Base-by-base conservation (phyloP, 2,329 filamentous ascomycete species). In the Exophiala aquamarina region DNA sequence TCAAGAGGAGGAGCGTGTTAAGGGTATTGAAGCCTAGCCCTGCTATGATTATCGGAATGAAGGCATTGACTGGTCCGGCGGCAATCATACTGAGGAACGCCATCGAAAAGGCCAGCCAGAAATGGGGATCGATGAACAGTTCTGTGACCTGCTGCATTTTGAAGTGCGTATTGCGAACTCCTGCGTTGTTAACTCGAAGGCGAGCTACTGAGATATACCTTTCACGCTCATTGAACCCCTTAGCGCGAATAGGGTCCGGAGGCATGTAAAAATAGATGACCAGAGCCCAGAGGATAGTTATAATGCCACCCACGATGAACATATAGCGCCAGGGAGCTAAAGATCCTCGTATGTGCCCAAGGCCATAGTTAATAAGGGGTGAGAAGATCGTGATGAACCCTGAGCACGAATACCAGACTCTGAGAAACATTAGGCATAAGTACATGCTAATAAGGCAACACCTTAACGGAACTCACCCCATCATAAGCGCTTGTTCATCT, bases 1-100 rank as follows among this genome's bases (percentile, higher is more conserved):
- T 71, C 1, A 75, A 56, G 0, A 86, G 82, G 0, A 89, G 72
- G 48, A 89, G 88, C 0, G 82, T 78, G 26, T 85, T 72, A 1
- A 85, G 71, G 0, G 77, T 75, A 18, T 72, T 74, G 66, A 77
- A 87, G 43, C 83, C 84, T 59, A 88, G 87, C 1, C 67, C 67
- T 13, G 68, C 64, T 2, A 88, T 83, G 48, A 88, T 87, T 1
- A 87, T 68, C 0, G 84, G 83, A 0, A 84, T 84, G 59, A 88
- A 87, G 1, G 83, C 83, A 34, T 39, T 44, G 15, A 44, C 34
- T 13, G 83, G 84, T 10, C 84, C 84, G 59, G 87, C 87, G 48
- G 87, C 77, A 0, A 82, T 86, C 58, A 87, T 73, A 52, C 81
- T 82, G 1, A 82, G 78, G 1, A 78, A 80, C 81, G 86, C 86